phyloP scores from a whole-genome alignment of 108 stramenopile genomes.

The Craspedostauros australis region DNA sequence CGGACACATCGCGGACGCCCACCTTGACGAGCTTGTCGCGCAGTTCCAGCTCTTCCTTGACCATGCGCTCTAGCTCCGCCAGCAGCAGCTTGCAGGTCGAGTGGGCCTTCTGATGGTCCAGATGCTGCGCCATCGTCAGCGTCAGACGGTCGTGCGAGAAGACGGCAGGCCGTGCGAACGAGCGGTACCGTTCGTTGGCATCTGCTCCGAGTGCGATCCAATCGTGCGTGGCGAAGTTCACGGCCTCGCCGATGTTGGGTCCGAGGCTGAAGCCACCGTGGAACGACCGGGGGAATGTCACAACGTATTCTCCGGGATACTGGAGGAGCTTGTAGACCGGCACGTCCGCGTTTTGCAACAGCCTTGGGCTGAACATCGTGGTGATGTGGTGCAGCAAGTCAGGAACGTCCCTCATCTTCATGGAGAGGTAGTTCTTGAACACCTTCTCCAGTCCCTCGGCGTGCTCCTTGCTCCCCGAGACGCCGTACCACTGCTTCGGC shows the following conservation, averaged over 20 bases:
- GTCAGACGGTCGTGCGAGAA: slow-evolving; percentile 90
- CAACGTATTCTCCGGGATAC: slow-evolving; percentile 88
- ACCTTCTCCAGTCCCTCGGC: slow-evolving; percentile 81
- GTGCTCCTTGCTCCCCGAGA: slow-evolving; percentile 76
- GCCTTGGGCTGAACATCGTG: slow-evolving; percentile 88
- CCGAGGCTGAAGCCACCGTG: slow-evolving; percentile 96
- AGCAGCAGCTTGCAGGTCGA: slow-evolving; percentile 50
- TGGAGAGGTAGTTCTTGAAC: slow-evolving; percentile 84
- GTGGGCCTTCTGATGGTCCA: slow-evolving; percentile 52
- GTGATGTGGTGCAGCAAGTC: slow-evolving; percentile 93
- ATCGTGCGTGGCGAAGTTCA: slow-evolving; percentile 87
- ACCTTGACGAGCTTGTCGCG: slow-evolving; percentile 48
- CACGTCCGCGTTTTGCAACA: slow-evolving; percentile 75
- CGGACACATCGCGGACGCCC: slow-evolving; percentile 78
- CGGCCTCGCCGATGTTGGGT: slow-evolving; percentile 95
- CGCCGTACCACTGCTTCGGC: slow-evolving; percentile 97
- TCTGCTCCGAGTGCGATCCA: slow-evolving; percentile 92
- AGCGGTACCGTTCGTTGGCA: slow-evolving; percentile 88
- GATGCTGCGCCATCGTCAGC: slow-evolving; percentile 84
- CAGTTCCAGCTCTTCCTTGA: slow-evolving; percentile 60
- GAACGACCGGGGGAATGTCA: slow-evolving; percentile 96
- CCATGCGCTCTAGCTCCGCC: slow-evolving; percentile 62
- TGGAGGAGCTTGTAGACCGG: slow-evolving; percentile 88
- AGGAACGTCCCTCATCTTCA: slow-evolving; percentile 89
- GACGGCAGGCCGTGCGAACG: slow-evolving; percentile 80